These are phyloP conservation scores for Tricholoma bakamatsutake DNA, from an alignment of 768 basidiomycete genomes.

Conservation along the genomic window DNA sequence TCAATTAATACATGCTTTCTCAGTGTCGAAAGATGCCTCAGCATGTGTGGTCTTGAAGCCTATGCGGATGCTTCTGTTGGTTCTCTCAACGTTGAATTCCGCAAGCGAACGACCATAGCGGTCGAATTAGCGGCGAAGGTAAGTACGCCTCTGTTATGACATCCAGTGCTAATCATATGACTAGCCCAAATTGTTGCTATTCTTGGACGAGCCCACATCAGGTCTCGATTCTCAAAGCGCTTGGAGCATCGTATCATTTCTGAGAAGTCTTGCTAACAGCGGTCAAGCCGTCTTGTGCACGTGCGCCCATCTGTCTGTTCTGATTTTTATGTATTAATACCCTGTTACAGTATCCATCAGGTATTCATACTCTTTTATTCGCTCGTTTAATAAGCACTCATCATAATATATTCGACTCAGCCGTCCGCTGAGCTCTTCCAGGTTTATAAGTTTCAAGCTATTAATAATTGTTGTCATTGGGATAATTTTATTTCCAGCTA, in stretches of 20 bases:
- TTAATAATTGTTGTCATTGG: not conserved
- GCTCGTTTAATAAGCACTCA: not conserved
- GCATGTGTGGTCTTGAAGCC: slow-evolving; percentile 59
- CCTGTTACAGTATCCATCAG: slow-evolving; percentile 36
- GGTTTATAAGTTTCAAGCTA: slow-evolving; percentile 13
- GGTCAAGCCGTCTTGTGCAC: slow-evolving; percentile 94
- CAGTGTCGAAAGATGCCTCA: slow-evolving; percentile 42
- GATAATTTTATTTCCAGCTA: slow-evolving; percentile 23
- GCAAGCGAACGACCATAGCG: slow-evolving; percentile 53
- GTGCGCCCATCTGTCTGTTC: slow-evolving; percentile 26
- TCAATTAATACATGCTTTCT: not conserved
- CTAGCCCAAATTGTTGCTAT: slow-evolving; percentile 72
- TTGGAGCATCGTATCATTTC: slow-evolving; percentile 74
- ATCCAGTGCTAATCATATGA: not conserved
- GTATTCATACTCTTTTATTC: slow-evolving; percentile 9
- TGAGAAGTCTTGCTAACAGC: slow-evolving; percentile 68
- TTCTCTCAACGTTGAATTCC: slow-evolving; percentile 42
- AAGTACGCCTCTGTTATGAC: not conserved
- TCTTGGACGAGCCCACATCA: slow-evolving; percentile 87
- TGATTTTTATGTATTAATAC: not conserved
- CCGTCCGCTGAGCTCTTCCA: slow-evolving; percentile 85
- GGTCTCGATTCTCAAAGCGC: slow-evolving; percentile 85
- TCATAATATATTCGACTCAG: slow-evolving; percentile 35
- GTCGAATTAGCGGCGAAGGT: slow-evolving; percentile 49
- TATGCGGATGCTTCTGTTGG: slow-evolving; percentile 62